These are phyloP conservation scores for Malus hybrid DNA, from an alignment of 331 rosid genomes.

Conservation along the genomic window DNA sequence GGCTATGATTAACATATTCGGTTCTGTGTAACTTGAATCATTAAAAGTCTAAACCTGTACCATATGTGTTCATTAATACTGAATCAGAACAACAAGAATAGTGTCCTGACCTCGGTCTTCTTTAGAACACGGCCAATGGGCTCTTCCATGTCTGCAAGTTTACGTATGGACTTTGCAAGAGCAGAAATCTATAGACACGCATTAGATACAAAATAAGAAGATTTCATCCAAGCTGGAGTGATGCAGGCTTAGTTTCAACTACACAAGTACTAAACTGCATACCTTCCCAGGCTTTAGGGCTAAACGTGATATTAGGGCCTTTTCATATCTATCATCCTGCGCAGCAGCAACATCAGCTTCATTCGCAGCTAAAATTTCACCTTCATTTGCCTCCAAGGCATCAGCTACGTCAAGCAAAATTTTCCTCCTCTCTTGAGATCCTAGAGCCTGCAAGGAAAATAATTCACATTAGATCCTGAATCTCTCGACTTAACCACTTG, in stretches of 20 bases:
- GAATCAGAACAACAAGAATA: neutral
- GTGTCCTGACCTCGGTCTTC: conserved; percentile 57
- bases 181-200: conserved; percentile 41
- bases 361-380: conserved; percentile 46
- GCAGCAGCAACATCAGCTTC: conserved; percentile 68
- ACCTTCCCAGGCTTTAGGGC: conserved; percentile 64
- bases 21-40: neutral
- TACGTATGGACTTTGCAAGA: conserved; percentile 61
- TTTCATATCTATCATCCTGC: conserved; percentile 52
- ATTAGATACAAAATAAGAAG: conserved; percentile 2
- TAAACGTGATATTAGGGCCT: conserved; percentile 58
- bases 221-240: neutral
- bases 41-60: neutral
- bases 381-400: conserved; percentile 59
- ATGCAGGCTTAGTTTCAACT: neutral
- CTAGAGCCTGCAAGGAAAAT: conserved; percentile 33
- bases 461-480: conserved; percentile 1
- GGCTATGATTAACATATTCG: neutral
- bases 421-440: conserved; percentile 50
- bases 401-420: conserved; percentile 70
- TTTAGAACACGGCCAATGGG: conserved; percentile 62
- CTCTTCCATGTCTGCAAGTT: conserved; percentile 71
- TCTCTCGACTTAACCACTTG: neutral
- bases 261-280: conserved; percentile 1
- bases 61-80: neutral